Percentiles rank a stretch among this genome's conserved stretches.
Evolutionary conservation across 2,329 filamentous ascomycete genomes (phyloP).

Genomic region (Pseudopyricularia javanii): DNA sequence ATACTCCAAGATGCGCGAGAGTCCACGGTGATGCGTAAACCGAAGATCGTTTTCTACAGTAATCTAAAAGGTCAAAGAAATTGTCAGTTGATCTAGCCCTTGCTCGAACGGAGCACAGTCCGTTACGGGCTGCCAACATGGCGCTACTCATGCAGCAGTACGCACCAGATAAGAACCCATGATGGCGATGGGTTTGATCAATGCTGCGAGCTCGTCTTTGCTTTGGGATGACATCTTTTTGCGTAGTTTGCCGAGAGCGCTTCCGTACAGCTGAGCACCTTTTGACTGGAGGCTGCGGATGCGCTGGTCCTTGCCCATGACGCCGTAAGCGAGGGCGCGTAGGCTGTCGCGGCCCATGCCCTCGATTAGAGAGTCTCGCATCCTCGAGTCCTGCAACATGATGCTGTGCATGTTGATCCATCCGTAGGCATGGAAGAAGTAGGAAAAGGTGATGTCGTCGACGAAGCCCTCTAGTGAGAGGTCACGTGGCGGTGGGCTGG

Average conservation of each 20-base stretch:
- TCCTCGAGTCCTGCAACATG: conserved; percentile 11
- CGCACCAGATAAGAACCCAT: conserved; percentile 9
- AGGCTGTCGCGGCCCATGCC: conserved; percentile 10
- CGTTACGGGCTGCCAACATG: not conserved
- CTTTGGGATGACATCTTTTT: conserved; percentile 2
- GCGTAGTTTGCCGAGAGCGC: conserved; percentile 5
- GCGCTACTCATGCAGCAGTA: not conserved
- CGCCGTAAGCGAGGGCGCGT: conserved; percentile 9
- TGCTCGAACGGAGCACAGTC: not conserved
- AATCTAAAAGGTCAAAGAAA: conserved; percentile 5
- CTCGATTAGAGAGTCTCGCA: conserved; percentile 8
- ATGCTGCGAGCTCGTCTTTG: conserved; percentile 6
- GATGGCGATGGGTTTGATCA: conserved; percentile 10
- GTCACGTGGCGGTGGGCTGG: conserved; percentile 4
- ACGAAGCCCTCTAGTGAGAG: conserved; percentile 12
- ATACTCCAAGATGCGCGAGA: conserved; percentile 13
- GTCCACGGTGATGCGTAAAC: conserved; percentile 13
- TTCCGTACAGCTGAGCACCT: conserved; percentile 6
- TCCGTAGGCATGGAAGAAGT: conserved; percentile 15
- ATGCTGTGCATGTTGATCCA: conserved; percentile 17
- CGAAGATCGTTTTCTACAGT: conserved; percentile 12
- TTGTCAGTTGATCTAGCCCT: not conserved
- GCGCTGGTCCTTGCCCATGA: conserved; percentile 9
- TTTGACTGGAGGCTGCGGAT: conserved; percentile 5
- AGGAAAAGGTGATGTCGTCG: conserved; percentile 14